Evolutionary conservation across 1,139 yeast genomes (phyloP).

Genomic region (Debaryomyces fabryi): DNA sequence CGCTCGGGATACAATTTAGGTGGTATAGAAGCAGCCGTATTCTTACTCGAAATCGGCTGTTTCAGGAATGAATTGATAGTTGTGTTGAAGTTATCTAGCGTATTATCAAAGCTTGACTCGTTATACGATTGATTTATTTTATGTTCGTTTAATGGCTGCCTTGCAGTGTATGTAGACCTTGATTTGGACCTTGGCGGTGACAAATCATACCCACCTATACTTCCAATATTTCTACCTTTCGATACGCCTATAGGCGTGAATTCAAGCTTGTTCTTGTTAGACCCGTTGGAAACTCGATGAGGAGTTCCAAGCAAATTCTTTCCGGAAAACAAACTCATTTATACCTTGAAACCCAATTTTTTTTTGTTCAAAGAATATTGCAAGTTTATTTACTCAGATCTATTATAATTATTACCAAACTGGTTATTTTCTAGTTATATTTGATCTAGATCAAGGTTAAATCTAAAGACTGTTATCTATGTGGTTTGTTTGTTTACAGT

Average conservation of each 20-base stretch:
- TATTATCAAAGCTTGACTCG: conserved; percentile 39
- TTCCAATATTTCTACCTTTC: conserved; percentile 10
- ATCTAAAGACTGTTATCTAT: background rate
- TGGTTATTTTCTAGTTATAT: background rate
- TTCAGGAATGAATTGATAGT: conserved; percentile 14
- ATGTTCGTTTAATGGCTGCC: background rate
- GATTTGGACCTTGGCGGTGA: conserved; percentile 1
- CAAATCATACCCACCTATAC: conserved; percentile 8
- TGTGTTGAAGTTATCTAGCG: conserved; percentile 28
- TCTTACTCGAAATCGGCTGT: conserved; percentile 8
- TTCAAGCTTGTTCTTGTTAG: conserved; percentile 23
- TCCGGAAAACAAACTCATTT: conserved; percentile 10
- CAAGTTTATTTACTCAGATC: background rate
- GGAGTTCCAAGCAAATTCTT: conserved; percentile 33
- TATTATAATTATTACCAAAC: background rate
- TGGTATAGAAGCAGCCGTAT: background rate
- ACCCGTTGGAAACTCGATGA: conserved; percentile 12
- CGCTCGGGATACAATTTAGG: conserved; percentile 5
- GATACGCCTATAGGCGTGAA: conserved; percentile 48
- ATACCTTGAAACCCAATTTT: background rate
- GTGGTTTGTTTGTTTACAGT: conserved; percentile 9
- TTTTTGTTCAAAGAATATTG: background rate
- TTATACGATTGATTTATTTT: conserved; percentile 6
- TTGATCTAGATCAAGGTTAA: background rate
- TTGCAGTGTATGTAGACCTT: background rate